phyloP scores from a whole-genome alignment of 1,284 basidiomycete genomes.

The Mycena sp. region DNA sequence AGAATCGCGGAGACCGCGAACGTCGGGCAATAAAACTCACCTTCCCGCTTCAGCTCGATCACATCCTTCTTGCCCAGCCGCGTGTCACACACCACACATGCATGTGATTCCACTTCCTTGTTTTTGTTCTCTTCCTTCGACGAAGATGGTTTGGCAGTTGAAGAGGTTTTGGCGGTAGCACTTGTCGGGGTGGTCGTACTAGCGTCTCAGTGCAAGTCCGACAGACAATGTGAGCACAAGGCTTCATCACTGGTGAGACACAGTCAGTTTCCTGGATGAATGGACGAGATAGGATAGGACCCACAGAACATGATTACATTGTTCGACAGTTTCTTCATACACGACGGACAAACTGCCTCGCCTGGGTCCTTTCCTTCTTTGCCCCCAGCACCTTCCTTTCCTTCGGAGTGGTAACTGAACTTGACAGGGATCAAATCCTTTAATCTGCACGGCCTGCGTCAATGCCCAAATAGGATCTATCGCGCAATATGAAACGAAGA shows the following conservation, averaged over 20 bases:
- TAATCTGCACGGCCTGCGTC: conserved; percentile 52
- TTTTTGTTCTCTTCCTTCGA: conserved; percentile 44
- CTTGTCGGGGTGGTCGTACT: conserved; percentile 61
- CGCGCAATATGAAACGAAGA: conserved; percentile 22
- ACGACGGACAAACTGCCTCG: conserved; percentile 86
- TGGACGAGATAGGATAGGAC: conserved; percentile 41
- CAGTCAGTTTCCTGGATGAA: neutral
- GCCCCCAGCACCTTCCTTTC: conserved; percentile 42
- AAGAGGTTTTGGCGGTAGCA: neutral
- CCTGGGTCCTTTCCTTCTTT: conserved; percentile 58
- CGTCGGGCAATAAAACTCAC: conserved; percentile 46
- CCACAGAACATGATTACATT: conserved; percentile 74
- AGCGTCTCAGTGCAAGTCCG: conserved; percentile 88
- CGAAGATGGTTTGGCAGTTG: neutral
- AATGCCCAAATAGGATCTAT: neutral
- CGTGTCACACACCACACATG: conserved; percentile 84
- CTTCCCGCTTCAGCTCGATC: conserved; percentile 84
- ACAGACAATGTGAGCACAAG: conserved; percentile 88
- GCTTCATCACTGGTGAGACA: conserved; percentile 66
- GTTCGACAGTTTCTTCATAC: conserved; percentile 88
- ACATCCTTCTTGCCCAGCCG: conserved; percentile 70
- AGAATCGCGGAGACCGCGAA: conserved; percentile 28
- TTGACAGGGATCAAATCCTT: conserved; percentile 82
- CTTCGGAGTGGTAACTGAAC: conserved; percentile 65
- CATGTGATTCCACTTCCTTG: conserved; percentile 43